Evolutionary conservation across 306 rosid species (phyloP).

Genomic region (Alnus rubra): DNA sequence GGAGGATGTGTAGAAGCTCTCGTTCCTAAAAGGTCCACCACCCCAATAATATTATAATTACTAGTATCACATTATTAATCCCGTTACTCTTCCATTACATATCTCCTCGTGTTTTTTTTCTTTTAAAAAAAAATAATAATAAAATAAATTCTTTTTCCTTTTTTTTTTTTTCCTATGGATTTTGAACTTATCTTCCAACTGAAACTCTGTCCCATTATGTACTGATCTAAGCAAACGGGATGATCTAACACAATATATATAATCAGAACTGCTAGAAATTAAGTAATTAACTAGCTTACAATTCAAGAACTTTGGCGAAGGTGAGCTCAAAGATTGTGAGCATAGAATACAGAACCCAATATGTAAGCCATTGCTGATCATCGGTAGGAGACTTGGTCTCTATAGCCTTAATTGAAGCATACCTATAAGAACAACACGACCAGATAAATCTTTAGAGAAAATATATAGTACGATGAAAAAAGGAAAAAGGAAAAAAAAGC

Average conservation of each 20-base stretch:
- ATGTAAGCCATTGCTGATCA: conserved; percentile 97
- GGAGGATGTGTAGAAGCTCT: no score
- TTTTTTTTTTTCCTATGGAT: no score
- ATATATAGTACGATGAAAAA: not conserved
- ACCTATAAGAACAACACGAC: conserved; percentile 29
- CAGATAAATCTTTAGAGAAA: not conserved
- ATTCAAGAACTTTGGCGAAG: conserved; percentile 76
- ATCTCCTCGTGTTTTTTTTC: no score
- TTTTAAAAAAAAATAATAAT: no score
- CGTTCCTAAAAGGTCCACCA: no score
- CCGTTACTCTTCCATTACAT: no score
- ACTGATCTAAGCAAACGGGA: no score
- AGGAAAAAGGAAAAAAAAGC: not conserved
- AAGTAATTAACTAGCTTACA: conserved; percentile 37
- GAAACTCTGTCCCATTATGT: no score
- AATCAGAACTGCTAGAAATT: not conserved
- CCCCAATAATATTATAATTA: no score
- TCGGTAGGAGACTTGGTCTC: conserved; percentile 72
- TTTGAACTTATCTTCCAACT: no score
- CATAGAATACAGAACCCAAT: conserved; percentile 91
- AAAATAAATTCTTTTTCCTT: no score
- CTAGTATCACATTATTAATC: no score
- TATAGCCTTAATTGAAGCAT: conserved; percentile 86
- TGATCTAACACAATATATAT: not conserved
- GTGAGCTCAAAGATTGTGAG: conserved; percentile 91